Conservation (phyloP, 2,329 filamentous ascomycete species). For the Paecilomyces fulvus region DNA sequence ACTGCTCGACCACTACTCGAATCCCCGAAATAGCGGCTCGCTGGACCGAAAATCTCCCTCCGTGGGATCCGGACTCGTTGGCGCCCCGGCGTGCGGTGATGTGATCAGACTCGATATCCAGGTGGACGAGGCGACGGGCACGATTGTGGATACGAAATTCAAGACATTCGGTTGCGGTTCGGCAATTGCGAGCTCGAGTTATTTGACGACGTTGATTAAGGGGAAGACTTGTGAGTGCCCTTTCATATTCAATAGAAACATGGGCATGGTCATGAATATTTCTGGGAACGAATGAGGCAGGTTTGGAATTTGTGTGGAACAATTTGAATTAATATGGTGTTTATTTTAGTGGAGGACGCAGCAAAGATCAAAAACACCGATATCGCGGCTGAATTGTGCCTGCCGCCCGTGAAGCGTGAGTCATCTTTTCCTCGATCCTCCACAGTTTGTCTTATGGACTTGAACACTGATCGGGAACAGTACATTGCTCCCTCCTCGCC, state of each 20-base stretch:
- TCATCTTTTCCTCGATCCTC: neutral
- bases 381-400: slow-evolving; percentile 90
- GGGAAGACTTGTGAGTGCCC: slow-evolving; percentile 64
- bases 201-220: slow-evolving; percentile 86
- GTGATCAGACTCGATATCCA: slow-evolving; percentile 93
- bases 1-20: slow-evolving; percentile 76
- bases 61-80: slow-evolving; percentile 88
- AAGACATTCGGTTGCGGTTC: slow-evolving; percentile 95
- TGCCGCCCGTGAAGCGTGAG: slow-evolving; percentile 67
- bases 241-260: neutral
- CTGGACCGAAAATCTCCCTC: slow-evolving; percentile 71
- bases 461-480: neutral
- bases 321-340: slow-evolving; percentile 2
- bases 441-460: neutral
- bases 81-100: slow-evolving; percentile 83
- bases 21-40: slow-evolving; percentile 68
- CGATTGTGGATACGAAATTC: slow-evolving; percentile 91
- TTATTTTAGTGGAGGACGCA: slow-evolving; percentile 64
- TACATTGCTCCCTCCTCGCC: slow-evolving; percentile 87
- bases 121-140: slow-evolving; percentile 79
- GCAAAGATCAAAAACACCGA: slow-evolving; percentile 91
- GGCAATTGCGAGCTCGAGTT: slow-evolving; percentile 89
- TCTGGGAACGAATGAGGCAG: neutral
- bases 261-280: neutral
- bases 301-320: neutral